Conservation (phyloP, 495 filamentous ascomycete genomes). For the Penicillium robsamsonii region DNA sequence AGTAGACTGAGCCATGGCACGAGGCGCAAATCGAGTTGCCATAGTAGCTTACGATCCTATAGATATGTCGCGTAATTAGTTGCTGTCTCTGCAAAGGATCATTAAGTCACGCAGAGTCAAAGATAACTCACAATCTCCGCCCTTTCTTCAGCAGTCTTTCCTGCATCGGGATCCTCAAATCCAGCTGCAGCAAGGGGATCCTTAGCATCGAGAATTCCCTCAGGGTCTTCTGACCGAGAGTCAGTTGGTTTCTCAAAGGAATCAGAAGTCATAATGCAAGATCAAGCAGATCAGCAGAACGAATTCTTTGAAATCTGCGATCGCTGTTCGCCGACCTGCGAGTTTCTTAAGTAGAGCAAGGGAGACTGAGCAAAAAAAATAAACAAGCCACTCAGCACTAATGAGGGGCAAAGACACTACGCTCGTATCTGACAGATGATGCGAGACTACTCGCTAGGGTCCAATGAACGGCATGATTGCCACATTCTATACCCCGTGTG, state of each 20-base stretch:
- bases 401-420: background rate
- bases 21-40: constrained; percentile 67
- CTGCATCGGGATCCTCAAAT: constrained; percentile 63
- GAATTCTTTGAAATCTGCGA: background rate
- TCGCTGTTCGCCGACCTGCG: background rate
- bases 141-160: constrained; percentile 64
- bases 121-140: constrained; percentile 57
- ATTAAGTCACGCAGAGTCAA: background rate
- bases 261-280: constrained; percentile 16
- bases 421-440: background rate
- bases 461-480: background rate
- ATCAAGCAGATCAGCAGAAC: background rate
- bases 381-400: background rate
- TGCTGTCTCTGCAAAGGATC: background rate
- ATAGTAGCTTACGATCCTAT: constrained; percentile 65
- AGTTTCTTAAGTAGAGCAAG: background rate
- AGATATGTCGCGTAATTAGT: constrained; percentile 2
- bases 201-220: constrained; percentile 16
- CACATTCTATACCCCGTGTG: background rate
- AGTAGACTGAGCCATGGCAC: constrained; percentile 84
- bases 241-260: constrained; percentile 18
- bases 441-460: background rate
- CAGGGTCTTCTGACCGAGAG: constrained; percentile 23
- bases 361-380: background rate
- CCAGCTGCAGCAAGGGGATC: constrained; percentile 19